These are phyloP conservation scores for Heterobasidion parviporum DNA, from an alignment of 1,284 basidiomycete species.

Conservation along the genomic window DNA sequence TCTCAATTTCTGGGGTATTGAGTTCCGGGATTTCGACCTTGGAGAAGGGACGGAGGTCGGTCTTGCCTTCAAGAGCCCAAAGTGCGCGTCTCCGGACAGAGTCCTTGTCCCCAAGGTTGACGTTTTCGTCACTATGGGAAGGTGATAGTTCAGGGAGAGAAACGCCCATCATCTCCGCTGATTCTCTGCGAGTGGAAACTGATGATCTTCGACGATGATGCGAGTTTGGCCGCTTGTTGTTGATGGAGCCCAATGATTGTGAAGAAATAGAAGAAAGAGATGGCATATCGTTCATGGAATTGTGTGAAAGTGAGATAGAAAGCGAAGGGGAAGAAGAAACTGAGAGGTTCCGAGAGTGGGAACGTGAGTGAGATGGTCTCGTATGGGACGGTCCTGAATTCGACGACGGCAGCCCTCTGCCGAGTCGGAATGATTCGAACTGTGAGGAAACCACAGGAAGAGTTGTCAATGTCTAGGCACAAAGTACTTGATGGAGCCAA, in stretches of 20 bases:
- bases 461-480: not conserved
- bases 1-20: constrained; percentile 43
- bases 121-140: constrained; percentile 50
- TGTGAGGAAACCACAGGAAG: constrained; percentile 16
- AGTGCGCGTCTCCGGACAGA: constrained; percentile 71
- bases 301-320: constrained; percentile 19
- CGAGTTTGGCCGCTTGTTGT: constrained; percentile 52
- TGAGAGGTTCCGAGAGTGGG: constrained; percentile 51
- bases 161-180: constrained; percentile 78
- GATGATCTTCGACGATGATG: constrained; percentile 76
- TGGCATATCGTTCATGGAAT: constrained; percentile 27
- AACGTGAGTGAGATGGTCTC: constrained; percentile 44
- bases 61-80: constrained; percentile 72
- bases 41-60: constrained; percentile 46
- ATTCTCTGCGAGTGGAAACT: constrained; percentile 77
- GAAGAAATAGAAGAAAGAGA: constrained; percentile 19
- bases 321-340: constrained; percentile 25
- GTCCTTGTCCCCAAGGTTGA: constrained; percentile 65
- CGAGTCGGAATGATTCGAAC: constrained; percentile 53
- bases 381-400: constrained; percentile 19
- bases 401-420: constrained; percentile 19
- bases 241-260: constrained; percentile 21
- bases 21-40: constrained; percentile 79
- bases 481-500: not conserved
- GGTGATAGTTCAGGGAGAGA: constrained; percentile 52